Conservation (phyloP, 305 asterid species). For the Rubia tinctorum region DNA sequence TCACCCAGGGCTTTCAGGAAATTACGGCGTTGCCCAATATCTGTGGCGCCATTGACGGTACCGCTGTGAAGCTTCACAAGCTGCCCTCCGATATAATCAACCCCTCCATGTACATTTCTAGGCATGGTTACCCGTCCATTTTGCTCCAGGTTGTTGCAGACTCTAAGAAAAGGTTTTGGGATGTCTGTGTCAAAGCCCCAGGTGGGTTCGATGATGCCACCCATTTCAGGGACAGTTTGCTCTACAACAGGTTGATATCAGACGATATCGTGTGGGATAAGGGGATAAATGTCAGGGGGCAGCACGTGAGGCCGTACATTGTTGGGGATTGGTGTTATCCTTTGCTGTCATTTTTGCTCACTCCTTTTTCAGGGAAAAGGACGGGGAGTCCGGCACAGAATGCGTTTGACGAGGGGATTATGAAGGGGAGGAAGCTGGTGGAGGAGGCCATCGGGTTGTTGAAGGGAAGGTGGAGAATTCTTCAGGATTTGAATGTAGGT, state of each 20-base stretch:
- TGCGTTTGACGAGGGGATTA: conserved; percentile 80
- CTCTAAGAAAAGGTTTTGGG: conserved; percentile 93
- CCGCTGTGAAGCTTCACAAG: conserved; percentile 65
- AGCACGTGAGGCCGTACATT: conserved; percentile 81
- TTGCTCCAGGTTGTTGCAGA: conserved; percentile 92
- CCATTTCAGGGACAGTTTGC: conserved; percentile 87
- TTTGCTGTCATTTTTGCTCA: conserved; percentile 74
- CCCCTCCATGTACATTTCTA: conserved; percentile 50
- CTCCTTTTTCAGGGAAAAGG: conserved; percentile 69
- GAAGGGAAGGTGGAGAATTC: conserved; percentile 95
- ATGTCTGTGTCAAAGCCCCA: conserved; percentile 94
- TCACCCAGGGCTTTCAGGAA: conserved; percentile 86
- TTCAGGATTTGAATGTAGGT: conserved; percentile 92
- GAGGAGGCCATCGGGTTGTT: conserved; percentile 93
- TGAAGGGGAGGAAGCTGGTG: conserved; percentile 72
- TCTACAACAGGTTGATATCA: conserved; percentile 69
- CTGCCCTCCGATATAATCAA: conserved; percentile 45
- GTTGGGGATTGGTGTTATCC: conserved; percentile 94
- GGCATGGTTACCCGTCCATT: conserved; percentile 67
- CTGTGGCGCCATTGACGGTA: conserved; percentile 89
- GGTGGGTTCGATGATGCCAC: conserved; percentile 90
- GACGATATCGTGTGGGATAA: conserved; percentile 92
- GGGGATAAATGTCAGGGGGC: conserved; percentile 68
- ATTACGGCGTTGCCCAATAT: conserved; percentile 67
- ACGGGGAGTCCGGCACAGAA: conserved; percentile 76